Base-by-base conservation (phyloP, 306 rosid species). In the Alnus glutinosa region DNA sequence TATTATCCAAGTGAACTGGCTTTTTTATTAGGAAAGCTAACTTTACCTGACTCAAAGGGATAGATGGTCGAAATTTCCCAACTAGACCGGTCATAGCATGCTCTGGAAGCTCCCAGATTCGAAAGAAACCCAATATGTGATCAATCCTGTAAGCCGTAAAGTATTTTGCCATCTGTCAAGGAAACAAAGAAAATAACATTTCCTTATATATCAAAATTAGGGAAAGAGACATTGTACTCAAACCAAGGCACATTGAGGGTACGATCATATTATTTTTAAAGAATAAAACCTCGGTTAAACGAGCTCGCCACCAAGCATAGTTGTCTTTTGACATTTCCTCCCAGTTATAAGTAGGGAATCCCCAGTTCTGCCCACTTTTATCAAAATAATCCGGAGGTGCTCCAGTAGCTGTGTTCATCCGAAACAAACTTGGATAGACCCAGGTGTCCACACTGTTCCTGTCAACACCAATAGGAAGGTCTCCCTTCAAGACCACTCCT, bases 341-440 rank as follows among this genome's bases (percentile, higher is more conserved):
- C 98, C 98, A 95, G 79, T 95, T 95, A 87, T 95, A 95, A 48
- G 98, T 95, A 55, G 98, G 98, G 81, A 95, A 95, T 16, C 98
- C 98, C 98, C 98, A 95, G 77, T 95, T 95, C 91, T 95, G 98
- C 48, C 98, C 98, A 85, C 89, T 95, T 91, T 95, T 92, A 87
- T 92, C 97, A 85, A 95, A 95, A 87, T 91, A 95, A 88, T 95
- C 98, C 34, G 98, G 98, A 79, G 98, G 98, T 70, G 98, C 97
- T 55, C 98, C 98, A 0, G 97, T 94, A 32, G 98, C 87, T 58
- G 97, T 94, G 90, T 89, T 91, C 98, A 94, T 94, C 77, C 98
- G 93, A 72, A 94, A 94, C 69, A 94, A 79, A 84, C 79, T 92
- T 74, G 97, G 97, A 85, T 92, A 79, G 69, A 94, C 98, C 97